phyloP scores from a whole-genome alignment of 2,329 filamentous ascomycete genomes.

The Cercospora sp. region DNA sequence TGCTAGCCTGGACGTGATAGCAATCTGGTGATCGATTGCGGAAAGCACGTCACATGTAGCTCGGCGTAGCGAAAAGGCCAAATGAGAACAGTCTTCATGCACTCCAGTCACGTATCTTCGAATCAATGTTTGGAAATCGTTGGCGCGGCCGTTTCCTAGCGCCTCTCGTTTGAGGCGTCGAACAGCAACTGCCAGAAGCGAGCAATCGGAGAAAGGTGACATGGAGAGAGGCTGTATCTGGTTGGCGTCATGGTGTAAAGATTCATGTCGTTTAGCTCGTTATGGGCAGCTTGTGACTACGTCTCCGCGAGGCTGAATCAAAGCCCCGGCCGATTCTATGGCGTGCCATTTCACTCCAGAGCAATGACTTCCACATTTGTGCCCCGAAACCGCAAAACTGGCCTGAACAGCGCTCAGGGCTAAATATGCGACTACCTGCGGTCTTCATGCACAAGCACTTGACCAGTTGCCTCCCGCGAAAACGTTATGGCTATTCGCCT shows the following conservation, averaged over 20 bases:
- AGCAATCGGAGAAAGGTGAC: neutral
- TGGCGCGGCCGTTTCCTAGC: neutral
- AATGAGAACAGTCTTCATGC: slow-evolving; percentile 33
- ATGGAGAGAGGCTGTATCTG: neutral
- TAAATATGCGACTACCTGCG: neutral
- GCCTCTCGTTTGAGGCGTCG: neutral
- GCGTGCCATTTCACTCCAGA: neutral
- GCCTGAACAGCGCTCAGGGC: neutral
- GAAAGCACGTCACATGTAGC: slow-evolving; percentile 21
- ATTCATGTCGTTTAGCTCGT: neutral
- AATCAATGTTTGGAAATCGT: neutral
- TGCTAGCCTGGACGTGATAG: slow-evolving; percentile 19
- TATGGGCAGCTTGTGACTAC: neutral
- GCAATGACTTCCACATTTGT: neutral
- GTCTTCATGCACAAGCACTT: neutral
- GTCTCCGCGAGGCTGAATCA: neutral
- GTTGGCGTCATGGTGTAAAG: neutral
- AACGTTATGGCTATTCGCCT: neutral
- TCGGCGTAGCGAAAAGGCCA: slow-evolving; percentile 28
- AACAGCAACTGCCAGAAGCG: neutral
- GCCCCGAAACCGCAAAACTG: neutral
- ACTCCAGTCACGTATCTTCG: slow-evolving; percentile 11
- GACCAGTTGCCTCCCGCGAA: neutral
- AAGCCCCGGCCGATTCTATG: neutral
- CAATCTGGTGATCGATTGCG: slow-evolving; percentile 16